These are phyloP conservation scores for Tagetes patula DNA, from an alignment of 129 eudicot species.

Conservation along the genomic window DNA sequence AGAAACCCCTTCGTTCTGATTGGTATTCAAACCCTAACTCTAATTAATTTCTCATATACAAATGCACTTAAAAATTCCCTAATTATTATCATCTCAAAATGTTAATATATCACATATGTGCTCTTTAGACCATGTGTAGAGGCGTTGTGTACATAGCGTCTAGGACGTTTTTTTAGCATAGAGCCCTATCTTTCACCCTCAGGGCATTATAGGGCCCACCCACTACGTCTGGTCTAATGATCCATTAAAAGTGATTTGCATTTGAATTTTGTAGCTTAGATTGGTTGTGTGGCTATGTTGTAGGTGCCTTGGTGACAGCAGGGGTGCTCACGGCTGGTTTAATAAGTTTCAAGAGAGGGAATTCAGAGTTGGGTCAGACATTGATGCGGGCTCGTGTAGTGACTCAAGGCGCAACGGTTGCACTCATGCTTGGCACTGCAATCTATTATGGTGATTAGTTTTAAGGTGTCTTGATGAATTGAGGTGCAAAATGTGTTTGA, in stretches of 20 bases:
- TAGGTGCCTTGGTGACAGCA: slow-evolving; percentile 12
- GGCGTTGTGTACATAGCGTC: no score
- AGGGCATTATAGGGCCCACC: no score
- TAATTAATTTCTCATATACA: not conserved
- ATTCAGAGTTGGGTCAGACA: slow-evolving; percentile 67
- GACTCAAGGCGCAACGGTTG: slow-evolving; percentile 87
- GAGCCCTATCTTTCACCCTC: no score
- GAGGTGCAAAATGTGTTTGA: slow-evolving; percentile 2
- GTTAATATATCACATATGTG: no score
- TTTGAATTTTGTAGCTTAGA: not conserved
- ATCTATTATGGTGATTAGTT: slow-evolving; percentile 66
- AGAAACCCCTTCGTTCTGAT: slow-evolving; percentile 72
- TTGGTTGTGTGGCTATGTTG: not conserved
- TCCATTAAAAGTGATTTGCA: not conserved
- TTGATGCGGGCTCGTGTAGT: slow-evolving; percentile 83
- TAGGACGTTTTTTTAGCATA: no score
- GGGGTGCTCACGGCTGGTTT: slow-evolving; percentile 5
- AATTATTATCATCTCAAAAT: no score
- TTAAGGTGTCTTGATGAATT: slow-evolving; percentile 32
- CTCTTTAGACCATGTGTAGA: no score
- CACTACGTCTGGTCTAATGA: no score
- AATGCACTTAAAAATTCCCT: no score
- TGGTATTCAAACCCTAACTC: slow-evolving; percentile 43
- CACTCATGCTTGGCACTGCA: slow-evolving; percentile 83
- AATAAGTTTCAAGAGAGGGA: slow-evolving; percentile 71